Evolutionary conservation across 2,329 filamentous ascomycete species (phyloP).

Genomic region (Pseudogymnoascus sp.): DNA sequence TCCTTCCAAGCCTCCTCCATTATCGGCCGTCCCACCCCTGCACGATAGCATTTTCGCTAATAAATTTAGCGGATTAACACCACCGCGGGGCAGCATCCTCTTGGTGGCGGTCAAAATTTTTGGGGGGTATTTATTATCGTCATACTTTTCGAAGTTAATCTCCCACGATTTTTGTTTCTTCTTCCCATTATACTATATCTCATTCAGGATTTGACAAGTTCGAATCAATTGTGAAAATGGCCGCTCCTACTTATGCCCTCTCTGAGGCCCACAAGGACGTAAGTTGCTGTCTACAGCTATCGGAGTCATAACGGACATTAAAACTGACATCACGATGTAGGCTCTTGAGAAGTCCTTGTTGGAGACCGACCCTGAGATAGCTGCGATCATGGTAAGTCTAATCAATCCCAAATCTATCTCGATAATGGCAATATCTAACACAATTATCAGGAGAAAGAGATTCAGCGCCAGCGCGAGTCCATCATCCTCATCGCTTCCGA

Average conservation of each 20-base stretch:
- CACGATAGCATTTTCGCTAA: constrained; percentile 1
- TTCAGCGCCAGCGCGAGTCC: constrained; percentile 95
- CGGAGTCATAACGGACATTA: constrained; percentile 14
- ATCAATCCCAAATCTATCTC: neutral
- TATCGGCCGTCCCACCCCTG: neutral
- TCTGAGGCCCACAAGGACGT: constrained; percentile 60
- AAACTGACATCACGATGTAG: constrained; percentile 44
- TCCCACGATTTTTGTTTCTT: neutral
- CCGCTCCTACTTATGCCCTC: constrained; percentile 45
- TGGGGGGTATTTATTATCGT: neutral
- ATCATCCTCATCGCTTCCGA: constrained; percentile 98
- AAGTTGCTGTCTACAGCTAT: constrained; percentile 28
- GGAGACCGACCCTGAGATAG: constrained; percentile 88
- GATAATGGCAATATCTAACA: constrained; percentile 10
- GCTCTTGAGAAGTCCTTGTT: constrained; percentile 93
- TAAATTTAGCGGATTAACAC: constrained; percentile 4
- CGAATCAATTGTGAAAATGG: constrained; percentile 5
- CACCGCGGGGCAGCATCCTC: constrained; percentile 1
- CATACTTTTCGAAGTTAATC: neutral
- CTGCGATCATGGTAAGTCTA: constrained; percentile 80
- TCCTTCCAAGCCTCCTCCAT: neutral
- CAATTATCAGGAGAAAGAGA: constrained; percentile 66
- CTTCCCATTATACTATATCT: neutral
- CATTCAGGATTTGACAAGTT: neutral
- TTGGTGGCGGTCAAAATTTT: constrained; percentile 6